phyloP scores from a whole-genome alignment of 139 green algal genomes.

The Ulvella scutata region DNA sequence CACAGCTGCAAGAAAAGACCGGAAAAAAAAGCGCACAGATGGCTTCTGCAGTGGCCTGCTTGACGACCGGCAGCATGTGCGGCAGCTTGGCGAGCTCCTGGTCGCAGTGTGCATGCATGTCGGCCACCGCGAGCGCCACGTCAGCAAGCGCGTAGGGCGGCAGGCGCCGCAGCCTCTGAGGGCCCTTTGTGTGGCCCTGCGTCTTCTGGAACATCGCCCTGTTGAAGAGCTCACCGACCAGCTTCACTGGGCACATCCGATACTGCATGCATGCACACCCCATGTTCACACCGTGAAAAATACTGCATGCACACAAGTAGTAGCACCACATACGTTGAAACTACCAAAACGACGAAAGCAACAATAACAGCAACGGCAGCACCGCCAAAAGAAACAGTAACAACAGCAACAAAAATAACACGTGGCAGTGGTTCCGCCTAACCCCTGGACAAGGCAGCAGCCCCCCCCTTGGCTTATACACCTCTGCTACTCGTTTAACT shows the following conservation, averaged over 20 bases:
- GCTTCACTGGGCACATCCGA: background rate
- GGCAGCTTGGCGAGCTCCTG: background rate
- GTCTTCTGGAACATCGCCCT: background rate
- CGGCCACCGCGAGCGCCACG: background rate
- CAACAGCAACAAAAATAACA: too few species aligned
- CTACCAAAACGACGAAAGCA: background rate
- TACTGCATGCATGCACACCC: background rate
- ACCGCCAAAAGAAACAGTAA: too few species aligned
- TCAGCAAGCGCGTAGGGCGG: background rate
- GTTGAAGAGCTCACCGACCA: background rate
- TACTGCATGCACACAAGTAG: background rate
- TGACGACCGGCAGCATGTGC: background rate
- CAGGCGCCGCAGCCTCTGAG: background rate
- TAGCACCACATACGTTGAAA: background rate
- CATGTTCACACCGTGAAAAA: background rate
- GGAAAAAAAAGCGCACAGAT: background rate
- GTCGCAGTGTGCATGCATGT: background rate
- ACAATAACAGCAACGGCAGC: background rate
- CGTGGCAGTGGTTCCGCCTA: too few species aligned
- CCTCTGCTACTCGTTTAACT: too few species aligned
- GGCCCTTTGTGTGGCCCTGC: too few species aligned
- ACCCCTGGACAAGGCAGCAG: too few species aligned
- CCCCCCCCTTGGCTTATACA: too few species aligned
- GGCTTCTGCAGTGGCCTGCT: background rate
- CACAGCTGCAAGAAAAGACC: too few species aligned